These are phyloP conservation scores for Aureobasidium melanogenum DNA, from an alignment of 2,329 filamentous ascomycete genomes.

Conservation along the genomic window DNA sequence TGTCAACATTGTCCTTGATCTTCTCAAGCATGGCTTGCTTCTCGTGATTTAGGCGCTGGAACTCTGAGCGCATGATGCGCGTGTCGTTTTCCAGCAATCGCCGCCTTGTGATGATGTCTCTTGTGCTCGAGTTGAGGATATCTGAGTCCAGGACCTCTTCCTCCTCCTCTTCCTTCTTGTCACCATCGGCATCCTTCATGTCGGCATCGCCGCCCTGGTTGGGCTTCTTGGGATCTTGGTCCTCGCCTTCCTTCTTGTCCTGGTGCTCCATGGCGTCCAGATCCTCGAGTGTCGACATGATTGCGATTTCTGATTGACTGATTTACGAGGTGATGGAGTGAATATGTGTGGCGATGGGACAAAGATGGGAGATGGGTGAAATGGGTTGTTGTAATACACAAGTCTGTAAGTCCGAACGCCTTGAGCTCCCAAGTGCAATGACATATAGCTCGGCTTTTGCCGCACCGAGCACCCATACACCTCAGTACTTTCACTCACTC, in stretches of 20 bases:
- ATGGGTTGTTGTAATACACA: background rate
- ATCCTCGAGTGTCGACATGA: slow-evolving; percentile 86
- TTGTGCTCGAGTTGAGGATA: slow-evolving; percentile 84
- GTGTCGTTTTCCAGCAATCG: slow-evolving; percentile 94
- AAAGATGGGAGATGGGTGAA: background rate
- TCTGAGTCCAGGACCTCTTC: slow-evolving; percentile 86
- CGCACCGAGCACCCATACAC: background rate
- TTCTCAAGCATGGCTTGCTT: slow-evolving; percentile 95
- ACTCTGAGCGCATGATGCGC: slow-evolving; percentile 97
- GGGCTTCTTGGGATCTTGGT: slow-evolving; percentile 49
- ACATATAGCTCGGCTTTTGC: slow-evolving; percentile 6
- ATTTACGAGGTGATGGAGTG: background rate
- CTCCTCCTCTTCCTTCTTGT: slow-evolving; percentile 47
- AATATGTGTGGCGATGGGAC: background rate
- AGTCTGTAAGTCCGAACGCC: background rate
- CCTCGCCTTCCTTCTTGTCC: slow-evolving; percentile 64
- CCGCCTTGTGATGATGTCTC: slow-evolving; percentile 86
- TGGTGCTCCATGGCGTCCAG: slow-evolving; percentile 80
- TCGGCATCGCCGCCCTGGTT: slow-evolving; percentile 62
- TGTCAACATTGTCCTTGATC: slow-evolving; percentile 98
- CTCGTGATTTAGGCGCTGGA: slow-evolving; percentile 86
- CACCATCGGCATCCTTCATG: slow-evolving; percentile 69
- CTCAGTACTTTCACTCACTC: background rate
- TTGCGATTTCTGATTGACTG: slow-evolving; percentile 20
- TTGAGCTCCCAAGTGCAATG: slow-evolving; percentile 5